Base-by-base conservation (phyloP, 768 basidiomycete genomes). In the Cystofilobasidium macerans region DNA sequence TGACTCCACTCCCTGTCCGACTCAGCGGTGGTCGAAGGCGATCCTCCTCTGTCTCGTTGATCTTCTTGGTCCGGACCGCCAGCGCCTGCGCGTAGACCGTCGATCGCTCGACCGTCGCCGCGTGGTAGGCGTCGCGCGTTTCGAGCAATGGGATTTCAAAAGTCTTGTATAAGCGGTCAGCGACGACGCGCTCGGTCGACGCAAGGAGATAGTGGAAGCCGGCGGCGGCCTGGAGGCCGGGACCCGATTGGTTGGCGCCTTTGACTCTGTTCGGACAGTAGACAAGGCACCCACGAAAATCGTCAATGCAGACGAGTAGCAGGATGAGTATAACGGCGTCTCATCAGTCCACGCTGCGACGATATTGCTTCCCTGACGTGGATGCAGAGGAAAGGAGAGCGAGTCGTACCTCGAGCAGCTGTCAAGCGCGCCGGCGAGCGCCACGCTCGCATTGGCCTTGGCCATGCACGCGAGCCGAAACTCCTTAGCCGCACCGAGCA, bases 71-170 rank as follows among this genome's bases (percentile, higher is more conserved):
- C 4, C 45, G 45, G 9, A 9, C n/a, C 9, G 45, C n/a, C 22
- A 47, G 45, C 45, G 45, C 45, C 4, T 22, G n/a, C 22, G 45
- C 45, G 45, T 47, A 47, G 22, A 6, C 45, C 1, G 45, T n/a
- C 45, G 45, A 47, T n/a, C 45, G 45, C 22, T 47, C 45, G 45
- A n/a, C 45, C 22, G 45, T n/a, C 4, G 45, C 45, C 2, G 11
- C 9, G n/a, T 47, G 45, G 45, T 47, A 47, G 22, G 45, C 45
- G 45, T 47, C 45, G 45, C 45, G 45, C 45, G 45, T 47, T n/a
- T 47, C 45, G 45, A 47, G 45, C 45, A 47, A 16, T 8, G 45
- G 45, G 22, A 47, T 47, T n/a, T 47, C 45, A n/a, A 47, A 47
- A 8, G 45, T 47, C 45, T 47, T 47, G 45, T 47, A 47, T n/a